Percentiles rank a stretch among this genome's conserved stretches.
These are phyloP conservation scores for Phytophthora citricola DNA, from an alignment of 352 stramenopile species.

Conservation along the genomic window DNA sequence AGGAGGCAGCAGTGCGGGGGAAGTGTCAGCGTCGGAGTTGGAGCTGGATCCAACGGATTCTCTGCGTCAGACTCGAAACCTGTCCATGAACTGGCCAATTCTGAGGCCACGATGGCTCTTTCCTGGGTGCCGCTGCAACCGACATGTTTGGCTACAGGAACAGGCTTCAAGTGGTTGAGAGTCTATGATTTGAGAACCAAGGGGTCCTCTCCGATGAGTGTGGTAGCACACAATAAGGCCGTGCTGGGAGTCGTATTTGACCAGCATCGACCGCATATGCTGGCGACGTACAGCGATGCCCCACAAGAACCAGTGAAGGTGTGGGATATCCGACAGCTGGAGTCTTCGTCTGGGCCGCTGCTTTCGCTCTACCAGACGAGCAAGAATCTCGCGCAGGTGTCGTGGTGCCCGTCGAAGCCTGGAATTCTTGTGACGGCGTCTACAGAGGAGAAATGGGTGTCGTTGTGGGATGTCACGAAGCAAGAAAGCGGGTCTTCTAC, in stretches of 20 bases:
- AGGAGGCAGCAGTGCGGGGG: slow-evolving; percentile 20
- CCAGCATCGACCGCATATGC: slow-evolving; percentile 76
- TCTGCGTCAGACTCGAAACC: slow-evolving; percentile 56
- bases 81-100: slow-evolving; percentile 84
- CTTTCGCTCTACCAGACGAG: slow-evolving; percentile 77
- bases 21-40: slow-evolving; percentile 30
- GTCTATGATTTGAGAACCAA: slow-evolving; percentile 84
- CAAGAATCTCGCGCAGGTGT: slow-evolving; percentile 79
- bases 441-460: slow-evolving; percentile 83
- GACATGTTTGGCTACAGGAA: slow-evolving; percentile 80
- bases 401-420: slow-evolving; percentile 85
- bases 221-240: slow-evolving; percentile 87
- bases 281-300: slow-evolving; percentile 86
- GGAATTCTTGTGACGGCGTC: slow-evolving; percentile 83
- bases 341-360: slow-evolving; percentile 65
- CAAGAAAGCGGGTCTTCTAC: slow-evolving; percentile 52
- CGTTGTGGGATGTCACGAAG: slow-evolving; percentile 83
- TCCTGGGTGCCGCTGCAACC: slow-evolving; percentile 87
- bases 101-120: slow-evolving; percentile 80
- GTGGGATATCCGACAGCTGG: slow-evolving; percentile 88
- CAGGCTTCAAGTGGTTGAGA: slow-evolving; percentile 89
- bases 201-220: slow-evolving; percentile 68
- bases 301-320: slow-evolving; percentile 86
- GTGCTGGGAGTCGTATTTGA: slow-evolving; percentile 87
- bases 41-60: slow-evolving; percentile 35